phyloP scores from a whole-genome alignment of 257 asterid species.

The Jacaranda mimosifolia region DNA sequence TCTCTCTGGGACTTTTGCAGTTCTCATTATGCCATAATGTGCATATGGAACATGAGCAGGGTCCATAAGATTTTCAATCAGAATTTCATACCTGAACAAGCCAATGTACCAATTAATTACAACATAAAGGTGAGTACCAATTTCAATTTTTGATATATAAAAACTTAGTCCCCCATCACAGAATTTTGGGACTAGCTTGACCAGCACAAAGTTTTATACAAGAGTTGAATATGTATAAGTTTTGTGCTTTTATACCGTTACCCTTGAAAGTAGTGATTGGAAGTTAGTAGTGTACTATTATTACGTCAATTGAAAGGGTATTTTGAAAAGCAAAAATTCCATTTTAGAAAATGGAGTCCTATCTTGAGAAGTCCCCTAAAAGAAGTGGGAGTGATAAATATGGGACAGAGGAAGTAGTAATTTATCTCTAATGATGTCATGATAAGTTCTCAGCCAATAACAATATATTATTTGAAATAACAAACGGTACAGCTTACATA shows the following conservation, averaged over 20 bases:
- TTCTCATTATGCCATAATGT: conserved; percentile 80
- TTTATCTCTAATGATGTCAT: background rate
- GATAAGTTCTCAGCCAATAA: background rate
- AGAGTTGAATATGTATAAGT: no score
- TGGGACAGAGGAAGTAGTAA: no score
- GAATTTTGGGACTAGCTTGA: background rate
- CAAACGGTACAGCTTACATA: no score
- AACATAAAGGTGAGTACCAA: conserved; percentile 5
- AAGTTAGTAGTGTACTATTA: no score
- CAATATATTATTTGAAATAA: no score
- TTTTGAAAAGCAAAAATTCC: no score
- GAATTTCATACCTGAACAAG: conserved; percentile 77
- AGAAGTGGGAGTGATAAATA: background rate
- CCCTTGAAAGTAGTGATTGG: no score
- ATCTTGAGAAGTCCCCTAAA: background rate
- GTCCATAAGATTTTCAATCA: conserved; percentile 95
- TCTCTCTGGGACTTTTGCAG: conserved; percentile 69
- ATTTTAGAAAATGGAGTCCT: background rate
- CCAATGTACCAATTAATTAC: conserved; percentile 17
- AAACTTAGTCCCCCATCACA: background rate
- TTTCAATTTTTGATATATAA: background rate
- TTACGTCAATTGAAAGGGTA: no score
- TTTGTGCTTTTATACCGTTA: no score
- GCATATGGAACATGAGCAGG: conserved; percentile 97
- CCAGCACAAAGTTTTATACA: no score